phyloP scores from a whole-genome alignment of 345 rosid species.

The Garcia nutans region DNA sequence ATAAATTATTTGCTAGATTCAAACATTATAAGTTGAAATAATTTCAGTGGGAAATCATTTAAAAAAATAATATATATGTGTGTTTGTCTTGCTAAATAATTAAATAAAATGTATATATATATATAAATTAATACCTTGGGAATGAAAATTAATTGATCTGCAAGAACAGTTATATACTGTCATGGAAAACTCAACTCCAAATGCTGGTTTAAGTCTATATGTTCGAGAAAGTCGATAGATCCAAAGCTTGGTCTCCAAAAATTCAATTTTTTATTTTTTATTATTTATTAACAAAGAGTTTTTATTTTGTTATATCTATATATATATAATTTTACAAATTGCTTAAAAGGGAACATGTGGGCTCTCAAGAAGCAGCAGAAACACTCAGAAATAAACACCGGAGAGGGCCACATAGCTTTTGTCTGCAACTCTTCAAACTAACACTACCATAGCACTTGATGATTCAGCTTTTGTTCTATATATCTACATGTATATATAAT shows the following conservation, averaged over 20 bases:
- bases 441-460: slow-evolving; percentile 20
- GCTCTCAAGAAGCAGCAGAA: slow-evolving; percentile 47
- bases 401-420: slow-evolving; percentile 24
- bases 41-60: not conserved
- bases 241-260: slow-evolving; percentile 41
- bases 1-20: not conserved
- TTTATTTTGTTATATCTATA: not conserved
- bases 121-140: slow-evolving; percentile 21
- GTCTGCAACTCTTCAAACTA: slow-evolving; percentile 23
- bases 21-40: no score
- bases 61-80: not conserved
- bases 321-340: not conserved
- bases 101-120: not conserved
- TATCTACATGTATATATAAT: not conserved
- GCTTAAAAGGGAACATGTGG: slow-evolving; percentile 48
- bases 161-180: slow-evolving; percentile 28
- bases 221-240: slow-evolving; percentile 44
- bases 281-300: not conserved
- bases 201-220: slow-evolving; percentile 25
- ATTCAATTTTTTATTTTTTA: slow-evolving; percentile 10
- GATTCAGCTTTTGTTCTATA: slow-evolving; percentile 11
- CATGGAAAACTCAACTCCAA: slow-evolving; percentile 30
- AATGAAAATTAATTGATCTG: slow-evolving; percentile 37
- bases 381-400: not conserved
- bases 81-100: not conserved